Evolutionary conservation across 106 monocot genomes (phyloP).

Genomic region (Acorus calamus): DNA sequence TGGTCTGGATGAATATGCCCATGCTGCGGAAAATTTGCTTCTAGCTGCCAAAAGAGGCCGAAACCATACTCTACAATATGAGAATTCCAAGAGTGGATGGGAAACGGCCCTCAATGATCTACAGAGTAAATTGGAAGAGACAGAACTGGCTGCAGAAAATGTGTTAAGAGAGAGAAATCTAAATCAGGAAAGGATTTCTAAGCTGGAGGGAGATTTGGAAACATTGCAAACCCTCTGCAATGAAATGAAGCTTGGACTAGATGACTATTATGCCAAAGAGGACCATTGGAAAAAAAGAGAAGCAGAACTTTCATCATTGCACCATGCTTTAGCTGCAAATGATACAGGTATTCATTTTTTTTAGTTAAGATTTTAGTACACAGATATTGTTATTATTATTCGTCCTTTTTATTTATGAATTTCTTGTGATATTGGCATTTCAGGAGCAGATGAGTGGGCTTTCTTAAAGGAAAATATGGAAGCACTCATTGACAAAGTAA

Average conservation of each 20-base stretch:
- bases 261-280: conserved; percentile 49
- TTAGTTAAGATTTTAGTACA: not conserved
- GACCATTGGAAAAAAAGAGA: conserved; percentile 32
- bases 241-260: conserved; percentile 39
- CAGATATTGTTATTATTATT: not conserved
- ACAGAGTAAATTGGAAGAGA: conserved; percentile 33
- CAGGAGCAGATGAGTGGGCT: conserved; percentile 20
- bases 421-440: conserved; percentile 13
- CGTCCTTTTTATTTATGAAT: not conserved
- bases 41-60: conserved; percentile 26
- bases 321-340: conserved; percentile 28
- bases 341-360: conserved; percentile 28
- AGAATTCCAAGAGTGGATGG: conserved; percentile 21
- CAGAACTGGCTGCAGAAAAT: conserved; percentile 37
- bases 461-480: conserved; percentile 40
- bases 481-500: conserved; percentile 52
- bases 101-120: conserved; percentile 24
- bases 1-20: conserved; percentile 4
- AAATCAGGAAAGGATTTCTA: conserved; percentile 27
- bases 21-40: conserved; percentile 35
- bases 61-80: conserved; percentile 22
- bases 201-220: conserved; percentile 42
- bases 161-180: conserved; percentile 27
- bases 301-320: conserved; percentile 26
- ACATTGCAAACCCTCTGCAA: conserved; percentile 31